Conservation (phyloP, 148 eudicot genomes). For the Cornus florida region DNA sequence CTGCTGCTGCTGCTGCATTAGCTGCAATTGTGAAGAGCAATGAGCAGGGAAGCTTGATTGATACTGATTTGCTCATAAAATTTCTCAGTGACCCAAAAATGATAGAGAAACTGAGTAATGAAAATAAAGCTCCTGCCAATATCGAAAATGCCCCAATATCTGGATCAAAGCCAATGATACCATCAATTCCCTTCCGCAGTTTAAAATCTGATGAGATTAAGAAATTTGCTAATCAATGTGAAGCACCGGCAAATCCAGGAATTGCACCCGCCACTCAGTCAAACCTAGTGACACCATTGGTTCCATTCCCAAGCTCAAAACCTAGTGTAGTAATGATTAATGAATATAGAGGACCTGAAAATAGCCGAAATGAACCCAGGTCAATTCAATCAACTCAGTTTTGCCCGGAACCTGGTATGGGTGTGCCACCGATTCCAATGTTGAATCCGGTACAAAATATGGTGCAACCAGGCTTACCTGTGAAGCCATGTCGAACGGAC, state of each 20-base stretch:
- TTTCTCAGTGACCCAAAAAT: slow-evolving; percentile 51
- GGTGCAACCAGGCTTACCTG: too few relatives aligned
- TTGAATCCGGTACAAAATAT: too few relatives aligned
- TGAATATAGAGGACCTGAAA: background rate
- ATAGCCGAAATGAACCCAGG: slow-evolving; percentile 2
- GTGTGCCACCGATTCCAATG: too few relatives aligned
- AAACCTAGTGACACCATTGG: slow-evolving; percentile 9
- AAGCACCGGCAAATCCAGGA: background rate
- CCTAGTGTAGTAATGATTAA: slow-evolving; percentile 10
- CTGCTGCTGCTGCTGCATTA: slow-evolving; percentile 45
- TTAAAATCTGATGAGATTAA: background rate
- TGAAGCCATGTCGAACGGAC: too few relatives aligned
- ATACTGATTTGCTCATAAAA: slow-evolving; percentile 47
- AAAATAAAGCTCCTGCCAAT: slow-evolving; percentile 5
- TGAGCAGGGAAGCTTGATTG: slow-evolving; percentile 48
- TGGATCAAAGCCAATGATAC: slow-evolving; percentile 4
- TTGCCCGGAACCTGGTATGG: slow-evolving; percentile 10
- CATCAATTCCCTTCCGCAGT: slow-evolving; percentile 3
- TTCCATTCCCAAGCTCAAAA: slow-evolving; percentile 11
- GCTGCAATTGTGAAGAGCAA: slow-evolving; percentile 38
- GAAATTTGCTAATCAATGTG: slow-evolving; percentile 10
- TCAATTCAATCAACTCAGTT: background rate
- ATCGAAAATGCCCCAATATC: slow-evolving; percentile 3
- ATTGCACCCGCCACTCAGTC: background rate
- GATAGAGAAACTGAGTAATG: slow-evolving; percentile 34